A percentile compares a stretch with the other conserved stretches of the same genome.
These are phyloP conservation scores for Apophysomyces elegans DNA, from an alignment of 371 early-diverging fungal species.

Conservation along the genomic window DNA sequence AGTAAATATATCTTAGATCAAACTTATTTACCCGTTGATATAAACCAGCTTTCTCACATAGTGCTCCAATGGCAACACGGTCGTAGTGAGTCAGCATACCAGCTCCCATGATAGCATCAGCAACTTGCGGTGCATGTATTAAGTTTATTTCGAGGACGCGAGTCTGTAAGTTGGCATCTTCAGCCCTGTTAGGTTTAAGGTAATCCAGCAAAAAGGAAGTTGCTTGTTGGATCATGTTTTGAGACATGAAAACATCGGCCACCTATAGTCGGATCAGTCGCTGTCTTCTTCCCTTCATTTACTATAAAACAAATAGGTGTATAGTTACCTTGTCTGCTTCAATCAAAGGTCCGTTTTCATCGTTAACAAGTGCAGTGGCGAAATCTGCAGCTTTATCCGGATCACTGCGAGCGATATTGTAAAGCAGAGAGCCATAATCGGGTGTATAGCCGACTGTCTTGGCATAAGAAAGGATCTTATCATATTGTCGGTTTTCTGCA, in stretches of 20 bases:
- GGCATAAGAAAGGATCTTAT: conserved; percentile 94
- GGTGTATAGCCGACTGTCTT: conserved; percentile 93
- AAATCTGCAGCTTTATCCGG: conserved; percentile 95
- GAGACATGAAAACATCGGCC: conserved; percentile 90
- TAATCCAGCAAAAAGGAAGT: conserved; percentile 96
- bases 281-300: not conserved
- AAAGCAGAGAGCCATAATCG: conserved; percentile 88
- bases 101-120: conserved; percentile 96
- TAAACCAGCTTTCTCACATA: conserved; percentile 97
- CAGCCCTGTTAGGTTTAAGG: conserved; percentile 87
- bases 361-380: conserved; percentile 84
- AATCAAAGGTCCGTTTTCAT: conserved; percentile 84
- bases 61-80: conserved; percentile 83
- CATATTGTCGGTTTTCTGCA: conserved; percentile 95
- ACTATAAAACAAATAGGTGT: not conserved
- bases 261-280: conserved; percentile 49
- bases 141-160: conserved; percentile 97
- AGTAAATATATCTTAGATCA: not conserved
- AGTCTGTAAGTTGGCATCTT: conserved; percentile 93
- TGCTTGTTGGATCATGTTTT: conserved; percentile 94
- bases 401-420: conserved; percentile 87
- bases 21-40: conserved; percentile 76
- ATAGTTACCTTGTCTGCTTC: conserved; percentile 71
- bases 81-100: conserved; percentile 96
- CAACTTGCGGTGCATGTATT: conserved; percentile 96